A percentile compares a stretch with the other conserved stretches of the same genome.
Conservation (phyloP, 805 yeast genomes). For the Wickerhamomyces chambardii region DNA sequence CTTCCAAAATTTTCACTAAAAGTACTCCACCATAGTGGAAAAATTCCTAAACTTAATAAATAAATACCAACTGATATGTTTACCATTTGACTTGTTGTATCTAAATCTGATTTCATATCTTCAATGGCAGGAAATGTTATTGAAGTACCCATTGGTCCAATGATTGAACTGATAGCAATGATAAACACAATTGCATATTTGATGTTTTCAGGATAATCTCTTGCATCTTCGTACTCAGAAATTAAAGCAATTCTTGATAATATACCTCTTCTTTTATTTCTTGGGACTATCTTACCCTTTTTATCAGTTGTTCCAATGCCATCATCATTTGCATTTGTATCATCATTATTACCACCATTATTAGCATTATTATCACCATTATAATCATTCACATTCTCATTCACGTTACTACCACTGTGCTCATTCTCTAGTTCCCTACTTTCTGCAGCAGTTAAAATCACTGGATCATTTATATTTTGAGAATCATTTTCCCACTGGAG, state of each 20-base stretch:
- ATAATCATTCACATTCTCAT: no score
- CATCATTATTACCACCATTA: background rate
- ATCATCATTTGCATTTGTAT: no score
- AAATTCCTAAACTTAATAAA: conserved; percentile 61
- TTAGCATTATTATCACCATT: background rate
- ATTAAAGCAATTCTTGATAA: conserved; percentile 37
- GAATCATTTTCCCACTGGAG: no score
- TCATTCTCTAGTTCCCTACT: no score
- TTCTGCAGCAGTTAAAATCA: no score
- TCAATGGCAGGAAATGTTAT: conserved; percentile 74
- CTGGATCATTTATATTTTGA: no score
- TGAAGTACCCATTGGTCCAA: conserved; percentile 89
- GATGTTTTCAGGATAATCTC: conserved; percentile 41
- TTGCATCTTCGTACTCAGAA: conserved; percentile 70
- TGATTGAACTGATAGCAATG: conserved; percentile 64
- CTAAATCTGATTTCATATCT: conserved; percentile 41
- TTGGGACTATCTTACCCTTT: conserved; percentile 2
- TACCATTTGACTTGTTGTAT: conserved; percentile 51
- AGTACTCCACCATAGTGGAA: conserved; percentile 87
- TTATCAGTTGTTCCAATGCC: no score
- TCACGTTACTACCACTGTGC: no score
- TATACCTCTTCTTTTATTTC: conserved; percentile 39
- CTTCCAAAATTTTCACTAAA: conserved; percentile 71
- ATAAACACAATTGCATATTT: conserved; percentile 52
- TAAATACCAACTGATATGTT: conserved; percentile 79